Conservation (phyloP, 805 yeast species). For the Nakazawaea wickerhamii region DNA sequence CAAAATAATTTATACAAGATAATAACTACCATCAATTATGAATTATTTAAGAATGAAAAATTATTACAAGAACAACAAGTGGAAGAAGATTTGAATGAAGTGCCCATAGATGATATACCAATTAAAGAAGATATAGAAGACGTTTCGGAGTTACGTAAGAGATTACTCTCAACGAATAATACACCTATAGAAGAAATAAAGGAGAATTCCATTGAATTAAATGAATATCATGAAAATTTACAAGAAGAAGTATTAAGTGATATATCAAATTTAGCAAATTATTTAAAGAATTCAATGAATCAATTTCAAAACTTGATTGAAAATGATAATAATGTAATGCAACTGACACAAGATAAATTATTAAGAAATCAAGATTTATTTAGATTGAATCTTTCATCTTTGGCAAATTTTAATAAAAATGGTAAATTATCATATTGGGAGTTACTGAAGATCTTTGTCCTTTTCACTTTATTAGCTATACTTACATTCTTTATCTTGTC, state of each 20-base stretch:
- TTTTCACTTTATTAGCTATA: background rate
- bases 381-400: background rate
- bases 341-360: constrained; percentile 4
- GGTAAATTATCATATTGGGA: constrained; percentile 12
- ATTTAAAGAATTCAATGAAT: background rate
- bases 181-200: background rate
- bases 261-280: background rate
- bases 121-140: constrained; percentile 6
- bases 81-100: background rate
- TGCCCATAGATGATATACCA: background rate
- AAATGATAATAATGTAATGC: constrained; percentile 1
- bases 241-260: constrained; percentile 11
- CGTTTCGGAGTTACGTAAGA: constrained; percentile 11
- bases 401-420: background rate
- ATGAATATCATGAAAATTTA: constrained; percentile 10
- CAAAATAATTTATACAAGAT: background rate
- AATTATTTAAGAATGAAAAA: constrained; percentile 6
- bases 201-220: background rate
- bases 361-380: constrained; percentile 1
- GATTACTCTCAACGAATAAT: constrained; percentile 4
- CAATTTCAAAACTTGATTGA: constrained; percentile 5
- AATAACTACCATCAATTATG: constrained; percentile 6
- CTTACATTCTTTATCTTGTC: constrained; percentile 7
- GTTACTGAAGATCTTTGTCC: constrained; percentile 1
- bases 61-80: background rate